A percentile compares a stretch with the other conserved stretches of the same genome.
Evolutionary conservation across 176 grass and related monocot species (phyloP).

Genomic region (Saccharum officinarum): DNA sequence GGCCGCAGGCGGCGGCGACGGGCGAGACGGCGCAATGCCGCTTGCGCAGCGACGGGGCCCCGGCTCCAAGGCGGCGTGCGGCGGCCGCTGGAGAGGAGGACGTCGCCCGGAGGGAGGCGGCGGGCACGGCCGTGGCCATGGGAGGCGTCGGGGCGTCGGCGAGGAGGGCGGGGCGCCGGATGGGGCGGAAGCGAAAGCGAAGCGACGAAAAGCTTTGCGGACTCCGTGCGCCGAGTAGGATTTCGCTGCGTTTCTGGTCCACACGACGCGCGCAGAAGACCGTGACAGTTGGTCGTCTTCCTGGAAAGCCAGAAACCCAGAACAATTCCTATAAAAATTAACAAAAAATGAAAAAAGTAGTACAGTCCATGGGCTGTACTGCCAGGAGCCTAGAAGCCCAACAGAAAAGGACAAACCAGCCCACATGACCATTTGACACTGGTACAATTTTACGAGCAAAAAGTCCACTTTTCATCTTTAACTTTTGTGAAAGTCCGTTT

Average conservation of each 20-base stretch:
- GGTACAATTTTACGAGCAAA: too few relatives aligned
- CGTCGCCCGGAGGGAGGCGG: conserved; percentile 17
- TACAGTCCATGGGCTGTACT: too few relatives aligned
- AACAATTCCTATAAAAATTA: too few relatives aligned
- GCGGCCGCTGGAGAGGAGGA: neutral
- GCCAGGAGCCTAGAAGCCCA: too few relatives aligned
- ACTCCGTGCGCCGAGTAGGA: conserved; percentile 24
- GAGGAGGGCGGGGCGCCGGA: neutral
- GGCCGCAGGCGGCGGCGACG: conserved; percentile 6
- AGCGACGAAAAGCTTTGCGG: neutral
- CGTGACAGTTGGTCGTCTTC: too few relatives aligned
- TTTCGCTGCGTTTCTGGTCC: conserved; percentile 39
- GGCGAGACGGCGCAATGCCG: conserved; percentile 26
- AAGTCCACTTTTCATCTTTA: too few relatives aligned
- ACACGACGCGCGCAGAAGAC: conserved; percentile 5
- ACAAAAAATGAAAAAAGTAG: too few relatives aligned
- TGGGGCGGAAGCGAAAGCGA: neutral
- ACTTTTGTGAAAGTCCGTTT: too few relatives aligned
- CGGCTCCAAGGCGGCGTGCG: neutral
- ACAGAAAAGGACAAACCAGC: too few relatives aligned
- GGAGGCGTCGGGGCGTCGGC: neutral
- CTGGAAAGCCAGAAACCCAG: too few relatives aligned
- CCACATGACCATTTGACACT: too few relatives aligned
- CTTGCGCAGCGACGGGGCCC: neutral
- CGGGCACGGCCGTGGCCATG: conserved; percentile 38